A percentile compares a stretch with the other conserved stretches of the same genome.
phyloP scores from a whole-genome alignment of 352 stramenopile genomes.

The Phytophthora macrochlamydospora region DNA sequence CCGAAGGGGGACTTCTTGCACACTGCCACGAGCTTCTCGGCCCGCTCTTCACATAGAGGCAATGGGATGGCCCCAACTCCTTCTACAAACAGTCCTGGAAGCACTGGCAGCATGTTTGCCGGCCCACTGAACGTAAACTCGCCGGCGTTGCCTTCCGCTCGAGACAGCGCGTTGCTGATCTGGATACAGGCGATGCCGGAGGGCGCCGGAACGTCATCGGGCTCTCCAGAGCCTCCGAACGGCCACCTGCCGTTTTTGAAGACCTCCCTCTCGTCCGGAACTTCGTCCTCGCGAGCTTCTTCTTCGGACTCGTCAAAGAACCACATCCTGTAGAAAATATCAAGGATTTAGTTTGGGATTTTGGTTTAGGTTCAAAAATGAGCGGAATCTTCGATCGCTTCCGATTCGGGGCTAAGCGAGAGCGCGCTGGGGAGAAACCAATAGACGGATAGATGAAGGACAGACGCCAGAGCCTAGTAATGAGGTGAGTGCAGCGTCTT shows the following conservation, averaged over 20 bases:
- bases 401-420: slow-evolving; percentile 63
- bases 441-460: background rate
- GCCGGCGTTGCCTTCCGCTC: slow-evolving; percentile 1
- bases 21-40: slow-evolving; percentile 4
- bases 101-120: slow-evolving; percentile 1
- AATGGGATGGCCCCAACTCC: slow-evolving; percentile 12
- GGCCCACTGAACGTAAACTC: slow-evolving; percentile 8
- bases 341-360: background rate
- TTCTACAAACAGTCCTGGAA: background rate
- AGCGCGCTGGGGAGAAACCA: slow-evolving; percentile 17
- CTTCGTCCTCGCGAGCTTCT: background rate
- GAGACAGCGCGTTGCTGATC: slow-evolving; percentile 3
- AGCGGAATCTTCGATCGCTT: slow-evolving; percentile 60
- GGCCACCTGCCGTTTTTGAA: slow-evolving; percentile 8
- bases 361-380: slow-evolving; percentile 10
- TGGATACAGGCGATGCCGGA: background rate
- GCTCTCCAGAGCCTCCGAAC: background rate
- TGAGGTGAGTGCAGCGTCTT: background rate
- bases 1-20: slow-evolving; percentile 29
- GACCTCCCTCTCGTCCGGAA: background rate
- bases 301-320: background rate
- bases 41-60: slow-evolving; percentile 1
- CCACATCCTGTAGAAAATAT: background rate
- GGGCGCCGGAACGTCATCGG: background rate
- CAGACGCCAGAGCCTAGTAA: background rate